Conservation (phyloP, 1,139 yeast genomes). For the Wickerhamiella infanticola region DNA sequence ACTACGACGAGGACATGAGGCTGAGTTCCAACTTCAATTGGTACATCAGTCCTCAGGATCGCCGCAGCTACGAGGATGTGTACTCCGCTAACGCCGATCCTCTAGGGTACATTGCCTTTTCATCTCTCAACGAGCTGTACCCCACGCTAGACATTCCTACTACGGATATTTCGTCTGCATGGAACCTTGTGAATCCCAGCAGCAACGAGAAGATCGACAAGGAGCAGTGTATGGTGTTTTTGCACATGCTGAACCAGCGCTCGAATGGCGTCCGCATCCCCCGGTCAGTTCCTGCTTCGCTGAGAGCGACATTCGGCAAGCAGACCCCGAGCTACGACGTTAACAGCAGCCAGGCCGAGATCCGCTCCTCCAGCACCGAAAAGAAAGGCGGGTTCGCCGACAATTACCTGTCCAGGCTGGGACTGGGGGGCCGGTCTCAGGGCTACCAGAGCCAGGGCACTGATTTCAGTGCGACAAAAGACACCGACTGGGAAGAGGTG, state of each 20-base stretch:
- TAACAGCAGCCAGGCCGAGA: slow-evolving; percentile 34
- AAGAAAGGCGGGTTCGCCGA: slow-evolving; percentile 34
- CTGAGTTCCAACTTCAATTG: slow-evolving; percentile 71
- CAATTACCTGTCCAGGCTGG: slow-evolving; percentile 31
- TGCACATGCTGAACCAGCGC: slow-evolving; percentile 83
- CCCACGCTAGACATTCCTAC: slow-evolving; percentile 62
- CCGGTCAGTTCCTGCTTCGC: slow-evolving; percentile 82
- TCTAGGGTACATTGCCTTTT: slow-evolving; percentile 70
- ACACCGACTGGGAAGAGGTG: slow-evolving; percentile 77
- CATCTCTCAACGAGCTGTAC: slow-evolving; percentile 55
- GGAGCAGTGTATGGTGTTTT: slow-evolving; percentile 77
- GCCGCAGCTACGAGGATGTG: slow-evolving; percentile 60
- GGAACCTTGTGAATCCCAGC: slow-evolving; percentile 91
- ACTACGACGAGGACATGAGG: slow-evolving; percentile 39
- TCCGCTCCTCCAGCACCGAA: slow-evolving; percentile 16
- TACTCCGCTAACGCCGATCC: slow-evolving; percentile 62
- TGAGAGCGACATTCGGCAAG: slow-evolving; percentile 83
- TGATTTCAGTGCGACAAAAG: slow-evolving; percentile 57
- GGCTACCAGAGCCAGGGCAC: slow-evolving; percentile 40
- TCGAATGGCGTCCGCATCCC: slow-evolving; percentile 82
- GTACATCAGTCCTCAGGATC: slow-evolving; percentile 88
- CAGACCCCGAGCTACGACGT: slow-evolving; percentile 68
- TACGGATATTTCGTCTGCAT: slow-evolving; percentile 78
- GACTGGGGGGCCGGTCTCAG: slow-evolving; percentile 25
- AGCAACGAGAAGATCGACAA: slow-evolving; percentile 77